Base-by-base conservation (phyloP, 179 eudicot genomes). In the Monotropa hypopitys region DNA sequence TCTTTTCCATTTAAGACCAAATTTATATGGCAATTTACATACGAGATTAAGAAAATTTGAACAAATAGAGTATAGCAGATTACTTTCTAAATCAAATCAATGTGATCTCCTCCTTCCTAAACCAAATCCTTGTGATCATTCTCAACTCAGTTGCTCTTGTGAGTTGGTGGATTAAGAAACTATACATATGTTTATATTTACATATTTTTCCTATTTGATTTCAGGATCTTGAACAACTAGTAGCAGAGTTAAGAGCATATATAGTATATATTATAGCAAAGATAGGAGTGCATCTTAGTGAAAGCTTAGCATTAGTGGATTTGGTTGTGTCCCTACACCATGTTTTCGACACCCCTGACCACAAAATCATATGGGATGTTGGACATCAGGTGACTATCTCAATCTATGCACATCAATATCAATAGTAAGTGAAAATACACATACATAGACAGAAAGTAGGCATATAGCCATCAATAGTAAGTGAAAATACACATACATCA, bases 321-420 rank as follows among this genome's bases (percentile, higher is more conserved):
- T 76, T 88, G 26, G 82, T 92, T 1, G 85, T 91, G 61, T 92
- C 97, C 66, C 86, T 91, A 33, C 93, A 90, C 78, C 90, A 89
- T 84, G 92, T 91, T 71, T 91, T 89, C 78, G 70, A 85, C 77
- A 76, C 94, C 38, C 97, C 93, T 46, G 85, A 84, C 0, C 92
- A 91, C 80, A 87, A 75, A 78, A 80, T 91, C 42, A 82, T 89
- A 11, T 91, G 97, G 97, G 97, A 91, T 66, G 94, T 90, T 26
- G 97, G 94, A 35, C 97, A 91, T 76, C 97, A 89, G 93, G 93
- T 89, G 21, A 80, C 32, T 15, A 61, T 5, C 4, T 30, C 9
- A 1, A 20, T 42, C 13, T 28, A 16, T 32, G 0, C 69, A 13
- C 35, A 63, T 13, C 42, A 63, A 30, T 30, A 63, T 18, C 46